Evolutionary conservation across 129 eudicot genomes (phyloP).

Genomic region (Chrysanthemum makinoi): DNA sequence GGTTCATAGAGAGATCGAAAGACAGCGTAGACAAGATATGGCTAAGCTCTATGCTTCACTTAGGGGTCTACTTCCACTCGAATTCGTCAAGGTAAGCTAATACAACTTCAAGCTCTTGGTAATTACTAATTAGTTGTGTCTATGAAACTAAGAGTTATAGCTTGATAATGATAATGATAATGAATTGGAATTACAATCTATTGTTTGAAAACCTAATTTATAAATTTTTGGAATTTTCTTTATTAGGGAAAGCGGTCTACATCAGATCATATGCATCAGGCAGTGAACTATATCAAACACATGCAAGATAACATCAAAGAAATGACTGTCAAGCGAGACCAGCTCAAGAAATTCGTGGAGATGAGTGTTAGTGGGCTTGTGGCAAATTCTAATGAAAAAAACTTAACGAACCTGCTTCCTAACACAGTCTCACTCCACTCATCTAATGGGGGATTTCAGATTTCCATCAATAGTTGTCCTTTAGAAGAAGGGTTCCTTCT

Average conservation of each 20-base stretch:
- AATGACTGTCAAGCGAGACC: constrained; percentile 39
- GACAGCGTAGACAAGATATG: constrained; percentile 74
- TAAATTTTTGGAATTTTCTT: background rate
- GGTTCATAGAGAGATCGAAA: constrained; percentile 60
- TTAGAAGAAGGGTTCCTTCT: constrained; percentile 38
- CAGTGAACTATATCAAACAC: constrained; percentile 50
- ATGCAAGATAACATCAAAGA: constrained; percentile 42
- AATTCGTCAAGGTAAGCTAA: constrained; percentile 51
- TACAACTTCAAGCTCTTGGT: background rate
- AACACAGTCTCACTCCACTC: constrained; percentile 35
- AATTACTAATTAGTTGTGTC: background rate
- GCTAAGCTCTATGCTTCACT: constrained; percentile 60
- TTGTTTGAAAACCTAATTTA: background rate
- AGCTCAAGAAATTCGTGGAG: constrained; percentile 34
- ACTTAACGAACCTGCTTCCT: constrained; percentile 8
- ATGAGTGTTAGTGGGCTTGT: background rate
- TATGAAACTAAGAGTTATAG: background rate
- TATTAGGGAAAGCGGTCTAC: constrained; percentile 60
- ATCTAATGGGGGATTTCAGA: constrained; percentile 36
- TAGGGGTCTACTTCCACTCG: constrained; percentile 65
- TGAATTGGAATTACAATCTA: background rate
- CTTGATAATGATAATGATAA: background rate
- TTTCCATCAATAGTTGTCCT: constrained; percentile 38
- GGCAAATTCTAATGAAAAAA: background rate
- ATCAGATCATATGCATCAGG: constrained; percentile 62